phyloP scores from a whole-genome alignment of 2,329 filamentous ascomycete species.

The Botrytis medusae region DNA sequence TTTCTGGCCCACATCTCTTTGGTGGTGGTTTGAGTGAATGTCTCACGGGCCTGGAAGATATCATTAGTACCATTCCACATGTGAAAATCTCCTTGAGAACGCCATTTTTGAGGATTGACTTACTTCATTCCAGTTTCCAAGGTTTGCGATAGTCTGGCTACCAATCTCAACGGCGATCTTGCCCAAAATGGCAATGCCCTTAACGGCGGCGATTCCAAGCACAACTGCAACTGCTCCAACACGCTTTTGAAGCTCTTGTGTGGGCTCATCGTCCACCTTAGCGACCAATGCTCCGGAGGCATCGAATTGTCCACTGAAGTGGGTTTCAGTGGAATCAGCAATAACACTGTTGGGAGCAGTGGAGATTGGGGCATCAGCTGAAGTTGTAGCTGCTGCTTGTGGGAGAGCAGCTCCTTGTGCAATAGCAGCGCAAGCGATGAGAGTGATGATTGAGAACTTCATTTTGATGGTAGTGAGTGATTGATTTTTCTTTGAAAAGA shows the following conservation, averaged over 20 bases:
- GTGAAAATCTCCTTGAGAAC: too few relatives aligned
- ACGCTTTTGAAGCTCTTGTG: neutral
- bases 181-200: neutral
- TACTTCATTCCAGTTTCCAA: neutral
- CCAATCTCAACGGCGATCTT: neutral
- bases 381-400: too few relatives aligned
- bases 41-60: neutral
- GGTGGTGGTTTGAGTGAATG: neutral
- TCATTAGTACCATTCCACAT: neutral
- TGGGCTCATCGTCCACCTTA: neutral
- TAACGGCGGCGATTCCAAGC: neutral
- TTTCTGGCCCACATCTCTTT: neutral
- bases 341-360: neutral
- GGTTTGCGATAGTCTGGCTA: rapidly evolving
- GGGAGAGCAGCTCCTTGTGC: neutral
- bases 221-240: neutral
- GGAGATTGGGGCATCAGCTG: neutral
- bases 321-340: neutral
- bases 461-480: neutral
- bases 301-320: neutral
- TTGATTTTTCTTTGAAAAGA: neutral
- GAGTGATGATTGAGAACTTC: neutral
- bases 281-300: neutral
- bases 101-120: neutral
- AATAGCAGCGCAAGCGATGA: neutral